These are phyloP conservation scores for Panicum virgatum DNA, from an alignment of 202 grass and related monocot species.

Conservation along the genomic window DNA sequence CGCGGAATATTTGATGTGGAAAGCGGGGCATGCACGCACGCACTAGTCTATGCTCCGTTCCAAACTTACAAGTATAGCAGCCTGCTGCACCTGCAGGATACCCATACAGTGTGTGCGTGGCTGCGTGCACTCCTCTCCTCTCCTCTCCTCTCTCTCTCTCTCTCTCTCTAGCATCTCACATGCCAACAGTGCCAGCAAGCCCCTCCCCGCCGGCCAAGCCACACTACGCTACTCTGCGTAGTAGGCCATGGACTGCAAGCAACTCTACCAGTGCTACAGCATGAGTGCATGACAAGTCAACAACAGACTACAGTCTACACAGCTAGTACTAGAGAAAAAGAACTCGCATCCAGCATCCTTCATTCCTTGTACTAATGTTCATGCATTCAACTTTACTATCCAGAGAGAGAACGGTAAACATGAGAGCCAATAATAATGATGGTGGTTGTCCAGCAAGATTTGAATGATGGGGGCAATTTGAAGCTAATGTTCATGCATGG, in stretches of 20 bases:
- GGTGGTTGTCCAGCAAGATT: neutral
- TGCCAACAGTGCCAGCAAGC: constrained; percentile 24
- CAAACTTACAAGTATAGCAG: constrained; percentile 47
- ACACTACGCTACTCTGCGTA: neutral
- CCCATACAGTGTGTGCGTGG: too few species aligned
- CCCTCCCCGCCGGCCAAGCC: neutral
- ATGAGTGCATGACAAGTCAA: neutral
- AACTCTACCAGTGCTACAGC: neutral
- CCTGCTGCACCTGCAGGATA: neutral
- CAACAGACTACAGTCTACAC: neutral
- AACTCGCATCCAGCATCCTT: neutral
- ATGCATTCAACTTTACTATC: too few species aligned
- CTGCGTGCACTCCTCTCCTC: too few species aligned
- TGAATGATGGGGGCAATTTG: constrained; percentile 34
- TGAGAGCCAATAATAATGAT: neutral
- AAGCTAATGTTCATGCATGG: constrained; percentile 5
- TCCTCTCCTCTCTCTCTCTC: too few species aligned
- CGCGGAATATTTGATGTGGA: constrained; percentile 55
- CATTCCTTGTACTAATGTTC: too few species aligned
- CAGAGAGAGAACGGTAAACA: neutral
- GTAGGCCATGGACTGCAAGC: neutral
- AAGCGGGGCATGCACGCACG: neutral
- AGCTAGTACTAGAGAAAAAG: neutral
- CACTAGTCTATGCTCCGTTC: constrained; percentile 35
- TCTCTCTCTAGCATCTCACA: constrained; percentile 9